phyloP scores from a whole-genome alignment of 768 basidiomycete genomes.

The Rhodotorula paludigena region DNA sequence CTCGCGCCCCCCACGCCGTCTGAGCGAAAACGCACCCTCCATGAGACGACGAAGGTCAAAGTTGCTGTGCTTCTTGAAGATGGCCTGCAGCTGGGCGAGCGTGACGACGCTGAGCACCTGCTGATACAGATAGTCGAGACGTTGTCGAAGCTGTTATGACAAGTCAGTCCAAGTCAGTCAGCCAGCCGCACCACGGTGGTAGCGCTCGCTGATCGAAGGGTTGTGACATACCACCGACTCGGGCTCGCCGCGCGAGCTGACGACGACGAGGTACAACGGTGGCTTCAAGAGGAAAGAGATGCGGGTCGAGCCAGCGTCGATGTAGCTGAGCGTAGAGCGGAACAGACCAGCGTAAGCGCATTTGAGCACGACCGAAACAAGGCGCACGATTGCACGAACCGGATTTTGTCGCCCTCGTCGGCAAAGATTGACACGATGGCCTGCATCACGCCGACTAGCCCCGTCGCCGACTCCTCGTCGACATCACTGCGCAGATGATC shows the following conservation, averaged over 20 bases:
- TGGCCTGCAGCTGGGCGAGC: constrained; percentile 70
- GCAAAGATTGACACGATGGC: constrained; percentile 93
- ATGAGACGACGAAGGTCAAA: constrained; percentile 64
- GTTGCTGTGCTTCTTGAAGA: constrained; percentile 84
- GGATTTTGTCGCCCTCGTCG: constrained; percentile 72
- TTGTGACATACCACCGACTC: constrained; percentile 76
- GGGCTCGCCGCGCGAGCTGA: constrained; percentile 81
- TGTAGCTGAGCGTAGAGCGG: constrained; percentile 53
- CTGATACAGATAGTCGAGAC: constrained; percentile 90
- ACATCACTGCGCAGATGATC: constrained; percentile 21
- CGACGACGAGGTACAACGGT: constrained; percentile 87
- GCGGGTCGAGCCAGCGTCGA: constrained; percentile 72
- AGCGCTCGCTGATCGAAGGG: not conserved
- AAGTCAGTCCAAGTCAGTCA: too few relatives aligned
- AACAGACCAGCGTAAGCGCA: constrained; percentile 36
- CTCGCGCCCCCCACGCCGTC: too few relatives aligned
- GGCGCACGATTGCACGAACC: too few relatives aligned
- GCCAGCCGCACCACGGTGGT: too few relatives aligned
- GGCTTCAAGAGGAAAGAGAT: constrained; percentile 81
- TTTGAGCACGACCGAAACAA: not conserved
- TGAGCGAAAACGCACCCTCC: constrained; percentile 43
- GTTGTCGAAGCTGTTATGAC: constrained; percentile 69
- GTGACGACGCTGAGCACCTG: constrained; percentile 89
- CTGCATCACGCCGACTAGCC: constrained; percentile 85
- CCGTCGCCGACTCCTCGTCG: constrained; percentile 60